These are phyloP conservation scores for Cetraspora pellucida DNA, from an alignment of 192 early-diverging fungal species.

Conservation along the genomic window DNA sequence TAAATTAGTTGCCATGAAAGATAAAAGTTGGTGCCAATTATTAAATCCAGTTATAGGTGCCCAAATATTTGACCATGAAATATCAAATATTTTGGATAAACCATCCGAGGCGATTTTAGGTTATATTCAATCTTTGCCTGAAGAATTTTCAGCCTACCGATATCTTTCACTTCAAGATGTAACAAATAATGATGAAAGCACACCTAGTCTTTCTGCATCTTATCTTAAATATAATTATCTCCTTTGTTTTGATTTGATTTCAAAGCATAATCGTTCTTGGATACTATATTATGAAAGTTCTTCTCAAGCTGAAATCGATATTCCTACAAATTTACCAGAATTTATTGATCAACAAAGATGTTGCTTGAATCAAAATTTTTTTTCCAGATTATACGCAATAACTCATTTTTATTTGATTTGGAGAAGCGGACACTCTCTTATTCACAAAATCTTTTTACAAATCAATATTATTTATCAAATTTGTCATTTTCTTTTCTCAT, in stretches of 20 bases:
- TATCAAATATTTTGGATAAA: constrained; percentile 70
- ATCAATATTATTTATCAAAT: constrained; percentile 82
- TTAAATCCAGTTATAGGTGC: constrained; percentile 63
- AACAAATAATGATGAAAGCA: constrained; percentile 37
- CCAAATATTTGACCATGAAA: constrained; percentile 75
- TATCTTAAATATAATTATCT: constrained; percentile 85
- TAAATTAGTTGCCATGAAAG: constrained; percentile 70
- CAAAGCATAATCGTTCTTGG: constrained; percentile 71
- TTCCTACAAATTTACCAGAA: constrained; percentile 75
- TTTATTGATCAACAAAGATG: constrained; percentile 95
- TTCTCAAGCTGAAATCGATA: constrained; percentile 82
- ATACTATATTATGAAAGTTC: constrained; percentile 72
- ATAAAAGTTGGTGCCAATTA: constrained; percentile 57
- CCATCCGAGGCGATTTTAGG: constrained; percentile 84
- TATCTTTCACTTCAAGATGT: constrained; percentile 73
- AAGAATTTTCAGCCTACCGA: constrained; percentile 85
- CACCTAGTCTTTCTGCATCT: constrained; percentile 60
- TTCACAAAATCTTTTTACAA: constrained; percentile 72
- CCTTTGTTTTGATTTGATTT: constrained; percentile 81
- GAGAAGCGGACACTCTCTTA: constrained; percentile 70
- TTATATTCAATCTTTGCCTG: constrained; percentile 83
- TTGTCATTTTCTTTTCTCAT: constrained; percentile 81
- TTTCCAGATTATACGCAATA: constrained; percentile 86
- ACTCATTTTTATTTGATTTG: constrained; percentile 78
- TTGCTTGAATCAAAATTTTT: constrained; percentile 96